Evolutionary conservation across 139 green algal genomes (phyloP).

Genomic region (Tetratostichococcus sp.): DNA sequence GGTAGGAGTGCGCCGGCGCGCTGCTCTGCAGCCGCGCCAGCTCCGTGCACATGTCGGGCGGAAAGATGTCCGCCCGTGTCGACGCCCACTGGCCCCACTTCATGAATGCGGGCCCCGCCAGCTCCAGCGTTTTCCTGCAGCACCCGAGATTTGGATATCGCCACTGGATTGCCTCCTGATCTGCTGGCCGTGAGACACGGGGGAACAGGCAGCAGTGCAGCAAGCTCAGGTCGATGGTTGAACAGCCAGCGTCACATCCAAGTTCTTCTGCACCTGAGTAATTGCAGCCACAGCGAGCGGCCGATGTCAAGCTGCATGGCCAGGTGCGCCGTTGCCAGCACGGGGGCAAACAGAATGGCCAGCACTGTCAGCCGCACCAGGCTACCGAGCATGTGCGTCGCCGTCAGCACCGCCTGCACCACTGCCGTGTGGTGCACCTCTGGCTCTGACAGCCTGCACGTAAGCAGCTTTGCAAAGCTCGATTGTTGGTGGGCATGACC

Average conservation of each 20-base stretch:
- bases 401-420: neutral
- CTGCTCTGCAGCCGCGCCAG: conserved; percentile 60
- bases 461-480: no score
- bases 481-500: no score
- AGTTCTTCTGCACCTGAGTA: conserved; percentile 15
- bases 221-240: no score
- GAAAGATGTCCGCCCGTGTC: conserved; percentile 90
- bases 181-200: no score
- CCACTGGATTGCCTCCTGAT: no score
- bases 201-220: no score
- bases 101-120: conserved; percentile 74
- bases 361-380: conserved; percentile 51
- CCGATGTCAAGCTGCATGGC: conserved; percentile 28
- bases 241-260: no score
- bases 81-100: conserved; percentile 98
- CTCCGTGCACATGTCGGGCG: conserved; percentile 76
- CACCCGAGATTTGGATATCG: no score
- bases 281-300: conserved; percentile 29
- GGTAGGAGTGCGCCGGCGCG: conserved; percentile 36
- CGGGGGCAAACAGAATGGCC: conserved; percentile 54
- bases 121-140: conserved; percentile 38
- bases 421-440: neutral
- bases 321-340: conserved; percentile 40
- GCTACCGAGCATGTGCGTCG: neutral
- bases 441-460: neutral